Percentiles rank a stretch among this genome's conserved stretches.
phyloP scores from a whole-genome alignment of 2,329 filamentous ascomycete species.

The Tricladium varicosporioides region DNA sequence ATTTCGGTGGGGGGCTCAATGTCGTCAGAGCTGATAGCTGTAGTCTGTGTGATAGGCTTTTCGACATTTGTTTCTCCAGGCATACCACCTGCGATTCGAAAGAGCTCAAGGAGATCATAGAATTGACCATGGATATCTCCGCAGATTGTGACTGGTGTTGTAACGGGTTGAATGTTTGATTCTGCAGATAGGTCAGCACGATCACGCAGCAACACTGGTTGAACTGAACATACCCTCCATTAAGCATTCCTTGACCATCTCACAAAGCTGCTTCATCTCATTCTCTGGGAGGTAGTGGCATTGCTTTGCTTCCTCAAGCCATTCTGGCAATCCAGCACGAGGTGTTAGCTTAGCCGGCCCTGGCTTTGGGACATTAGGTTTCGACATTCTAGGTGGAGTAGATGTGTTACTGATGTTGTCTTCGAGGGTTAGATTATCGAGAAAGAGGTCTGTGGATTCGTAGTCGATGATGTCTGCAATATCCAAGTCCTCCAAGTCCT shows the following conservation, averaged over 20 bases:
- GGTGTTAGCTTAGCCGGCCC: constrained; percentile 83
- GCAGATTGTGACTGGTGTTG: constrained; percentile 93
- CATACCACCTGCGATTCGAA: constrained; percentile 95
- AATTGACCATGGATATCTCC: constrained; percentile 99
- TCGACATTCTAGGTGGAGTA: constrained; percentile 10
- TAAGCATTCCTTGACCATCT: constrained; percentile 97
- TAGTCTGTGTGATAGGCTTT: constrained; percentile 64
- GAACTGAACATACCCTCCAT: constrained; percentile 77
- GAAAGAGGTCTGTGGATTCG: too few species aligned
- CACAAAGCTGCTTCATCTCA: constrained; percentile 98
- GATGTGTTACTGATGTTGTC: background rate
- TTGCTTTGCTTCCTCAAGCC: constrained; percentile 93
- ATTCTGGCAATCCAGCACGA: constrained; percentile 88
- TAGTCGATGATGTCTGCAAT: too few species aligned
- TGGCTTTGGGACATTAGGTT: constrained; percentile 70
- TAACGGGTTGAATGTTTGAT: constrained; percentile 98
- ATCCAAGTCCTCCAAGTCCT: too few species aligned
- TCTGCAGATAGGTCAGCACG: constrained; percentile 52
- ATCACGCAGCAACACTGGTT: background rate
- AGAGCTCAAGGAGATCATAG: constrained; percentile 95
- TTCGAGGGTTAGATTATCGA: background rate
- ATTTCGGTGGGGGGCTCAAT: constrained; percentile 89
- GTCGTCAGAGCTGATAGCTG: constrained; percentile 83
- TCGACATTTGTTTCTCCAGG: constrained; percentile 76
- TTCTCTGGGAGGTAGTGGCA: constrained; percentile 95